Conservation (phyloP, 2,329 filamentous ascomycete species). For the Ophiosphaerella narmari region DNA sequence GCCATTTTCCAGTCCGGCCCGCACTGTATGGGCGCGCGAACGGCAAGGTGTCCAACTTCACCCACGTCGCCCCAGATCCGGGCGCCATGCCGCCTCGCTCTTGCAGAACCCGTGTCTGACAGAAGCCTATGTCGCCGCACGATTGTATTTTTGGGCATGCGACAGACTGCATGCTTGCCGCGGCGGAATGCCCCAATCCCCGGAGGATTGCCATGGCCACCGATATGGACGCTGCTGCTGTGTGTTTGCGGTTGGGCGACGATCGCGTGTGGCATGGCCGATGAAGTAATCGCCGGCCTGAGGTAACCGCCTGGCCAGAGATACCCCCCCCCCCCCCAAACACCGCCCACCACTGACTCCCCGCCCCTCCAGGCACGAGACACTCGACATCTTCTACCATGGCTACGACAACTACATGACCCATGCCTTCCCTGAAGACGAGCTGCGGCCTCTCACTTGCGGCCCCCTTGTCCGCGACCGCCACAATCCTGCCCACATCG, state of each 20-base stretch:
- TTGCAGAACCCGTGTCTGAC: slow-evolving; percentile 1
- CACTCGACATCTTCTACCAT: slow-evolving; percentile 86
- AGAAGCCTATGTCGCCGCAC: slow-evolving; percentile 38
- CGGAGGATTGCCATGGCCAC: slow-evolving; percentile 24
- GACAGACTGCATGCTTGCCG: slow-evolving; percentile 39
- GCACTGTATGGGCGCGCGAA: background rate
- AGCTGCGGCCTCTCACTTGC: slow-evolving; percentile 86
- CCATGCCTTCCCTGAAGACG: slow-evolving; percentile 94
- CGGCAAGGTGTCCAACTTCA: slow-evolving; percentile 19
- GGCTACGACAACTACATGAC: slow-evolving; percentile 94
- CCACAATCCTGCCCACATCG: slow-evolving; percentile 77
- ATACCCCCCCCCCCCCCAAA: no score
- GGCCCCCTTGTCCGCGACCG: slow-evolving; percentile 81
- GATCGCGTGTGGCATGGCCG: slow-evolving; percentile 50
- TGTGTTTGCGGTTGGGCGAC: slow-evolving; percentile 39
- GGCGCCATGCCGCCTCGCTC: slow-evolving; percentile 9
- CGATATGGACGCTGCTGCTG: slow-evolving; percentile 41
- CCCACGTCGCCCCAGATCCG: background rate
- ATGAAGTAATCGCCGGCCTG: slow-evolving; percentile 47
- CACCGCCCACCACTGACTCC: background rate
- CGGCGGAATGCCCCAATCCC: slow-evolving; percentile 29
- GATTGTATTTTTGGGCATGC: slow-evolving; percentile 42
- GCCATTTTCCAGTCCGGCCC: background rate
- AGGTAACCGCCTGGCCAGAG: slow-evolving; percentile 27
- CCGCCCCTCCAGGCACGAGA: slow-evolving; percentile 47